Conservation (phyloP, 495 filamentous ascomycete genomes). For the Xylaria nigripes region DNA sequence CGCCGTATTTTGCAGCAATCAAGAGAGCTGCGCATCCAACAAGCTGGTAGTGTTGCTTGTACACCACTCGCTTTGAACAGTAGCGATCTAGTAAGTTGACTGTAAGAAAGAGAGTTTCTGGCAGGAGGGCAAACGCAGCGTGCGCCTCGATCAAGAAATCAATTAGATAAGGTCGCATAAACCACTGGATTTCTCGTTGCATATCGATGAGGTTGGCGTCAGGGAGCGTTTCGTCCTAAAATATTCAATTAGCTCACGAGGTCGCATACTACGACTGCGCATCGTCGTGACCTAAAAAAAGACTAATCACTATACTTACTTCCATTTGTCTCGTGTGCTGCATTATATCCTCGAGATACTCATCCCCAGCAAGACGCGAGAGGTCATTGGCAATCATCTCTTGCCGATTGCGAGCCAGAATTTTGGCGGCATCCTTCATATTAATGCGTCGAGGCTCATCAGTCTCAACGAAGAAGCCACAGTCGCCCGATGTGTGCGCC, state of each 20-base stretch:
- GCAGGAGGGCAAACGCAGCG: conserved; percentile 83
- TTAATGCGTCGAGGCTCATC: conserved; percentile 52
- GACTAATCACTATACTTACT: conserved; percentile 40
- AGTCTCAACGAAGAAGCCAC: conserved; percentile 80
- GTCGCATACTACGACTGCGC: conserved; percentile 5
- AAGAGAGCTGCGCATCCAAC: conserved; percentile 94
- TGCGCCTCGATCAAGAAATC: conserved; percentile 99
- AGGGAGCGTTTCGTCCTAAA: conserved; percentile 76
- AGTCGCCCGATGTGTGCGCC: conserved; percentile 56
- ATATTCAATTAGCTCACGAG: conserved; percentile 1
- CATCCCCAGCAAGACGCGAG: conserved; percentile 69
- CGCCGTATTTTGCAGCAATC: conserved; percentile 97
- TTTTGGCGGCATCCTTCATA: conserved; percentile 63
- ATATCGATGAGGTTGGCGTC: conserved; percentile 98
- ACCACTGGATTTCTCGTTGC: conserved; percentile 98
- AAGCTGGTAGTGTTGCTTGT: conserved; percentile 97
- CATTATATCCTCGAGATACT: conserved; percentile 89
- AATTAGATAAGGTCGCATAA: conserved; percentile 96
- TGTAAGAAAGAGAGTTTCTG: conserved; percentile 89
- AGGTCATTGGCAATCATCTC: conserved; percentile 79
- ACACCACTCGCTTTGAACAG: conserved; percentile 96
- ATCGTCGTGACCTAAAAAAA: background rate
- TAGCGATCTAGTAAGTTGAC: conserved; percentile 96
- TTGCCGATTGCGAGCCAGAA: conserved; percentile 67
- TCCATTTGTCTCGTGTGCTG: conserved; percentile 95